These are phyloP conservation scores for Phaeotremella fagi DNA, from an alignment of 768 basidiomycete genomes.

Conservation along the genomic window DNA sequence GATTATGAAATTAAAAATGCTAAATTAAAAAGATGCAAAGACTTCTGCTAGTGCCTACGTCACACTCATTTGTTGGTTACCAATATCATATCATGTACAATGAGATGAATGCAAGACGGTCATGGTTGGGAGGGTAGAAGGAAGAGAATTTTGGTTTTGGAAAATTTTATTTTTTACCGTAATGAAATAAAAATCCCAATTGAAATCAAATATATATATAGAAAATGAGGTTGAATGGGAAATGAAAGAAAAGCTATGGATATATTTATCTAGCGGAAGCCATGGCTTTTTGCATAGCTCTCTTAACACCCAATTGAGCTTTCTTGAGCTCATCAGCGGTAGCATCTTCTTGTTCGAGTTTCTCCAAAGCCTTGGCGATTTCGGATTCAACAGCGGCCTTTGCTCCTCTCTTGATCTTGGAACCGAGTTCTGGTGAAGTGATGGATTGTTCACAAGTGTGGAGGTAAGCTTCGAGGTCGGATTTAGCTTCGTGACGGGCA, in stretches of 20 bases:
- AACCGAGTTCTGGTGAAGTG: constrained; percentile 90
- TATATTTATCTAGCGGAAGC: constrained; percentile 44
- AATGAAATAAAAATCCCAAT: neutral
- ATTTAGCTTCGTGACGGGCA: constrained; percentile 94
- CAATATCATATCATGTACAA: neutral
- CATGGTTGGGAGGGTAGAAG: neutral
- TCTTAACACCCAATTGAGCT: constrained; percentile 89
- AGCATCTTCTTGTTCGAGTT: constrained; percentile 95
- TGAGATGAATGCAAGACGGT: constrained; percentile 1
- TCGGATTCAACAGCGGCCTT: constrained; percentile 92
- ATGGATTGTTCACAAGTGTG: constrained; percentile 74
- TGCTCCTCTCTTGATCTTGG: constrained; percentile 98
- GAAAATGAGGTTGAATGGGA: too few species aligned
- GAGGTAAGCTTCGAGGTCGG: constrained; percentile 95
- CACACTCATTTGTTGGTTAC: neutral
- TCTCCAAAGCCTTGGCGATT: constrained; percentile 96
- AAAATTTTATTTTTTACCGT: neutral
- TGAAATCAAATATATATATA: neutral
- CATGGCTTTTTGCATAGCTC: constrained; percentile 90
- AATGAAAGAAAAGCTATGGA: neutral
- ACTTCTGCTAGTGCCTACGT: too few species aligned
- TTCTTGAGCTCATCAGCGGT: constrained; percentile 91
- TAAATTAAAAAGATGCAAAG: too few species aligned
- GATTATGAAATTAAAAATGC: too few species aligned
- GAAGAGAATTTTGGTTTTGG: too few species aligned